phyloP scores from a whole-genome alignment of 1,284 basidiomycete genomes.

The Apiotrichum gamsii region DNA sequence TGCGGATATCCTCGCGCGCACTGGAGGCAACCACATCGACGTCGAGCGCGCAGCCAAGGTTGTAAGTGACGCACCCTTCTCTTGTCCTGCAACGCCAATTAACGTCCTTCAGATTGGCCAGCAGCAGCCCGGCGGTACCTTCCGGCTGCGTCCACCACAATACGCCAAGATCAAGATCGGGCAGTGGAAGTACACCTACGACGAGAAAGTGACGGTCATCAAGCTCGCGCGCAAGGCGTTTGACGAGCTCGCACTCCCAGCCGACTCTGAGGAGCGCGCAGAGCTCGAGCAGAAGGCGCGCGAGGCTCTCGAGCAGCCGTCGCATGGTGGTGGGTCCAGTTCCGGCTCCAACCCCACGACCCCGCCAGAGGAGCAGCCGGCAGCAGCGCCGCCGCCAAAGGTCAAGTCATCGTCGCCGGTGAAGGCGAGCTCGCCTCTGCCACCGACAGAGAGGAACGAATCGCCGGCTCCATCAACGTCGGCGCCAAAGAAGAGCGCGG shows the following conservation, averaged over 20 bases:
- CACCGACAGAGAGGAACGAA: background rate
- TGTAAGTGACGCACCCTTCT: too few species aligned
- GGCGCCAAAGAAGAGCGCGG: constrained; percentile 4
- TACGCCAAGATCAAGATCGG: constrained; percentile 44
- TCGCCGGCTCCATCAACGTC: constrained; percentile 5
- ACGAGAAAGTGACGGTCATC: constrained; percentile 32
- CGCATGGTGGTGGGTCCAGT: constrained; percentile 1
- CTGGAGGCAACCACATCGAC: constrained; percentile 32
- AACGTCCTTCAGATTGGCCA: constrained; percentile 6
- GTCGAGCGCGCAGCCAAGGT: constrained; percentile 40
- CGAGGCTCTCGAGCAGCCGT: constrained; percentile 16
- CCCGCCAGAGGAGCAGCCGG: background rate
- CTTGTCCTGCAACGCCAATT: too few species aligned
- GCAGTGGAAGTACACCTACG: constrained; percentile 32
- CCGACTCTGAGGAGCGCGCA: constrained; percentile 34
- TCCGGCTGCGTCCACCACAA: constrained; percentile 31
- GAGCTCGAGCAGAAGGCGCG: constrained; percentile 33
- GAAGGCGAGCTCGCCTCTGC: background rate
- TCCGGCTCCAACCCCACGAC: constrained; percentile 1
- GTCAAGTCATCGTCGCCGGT: background rate
- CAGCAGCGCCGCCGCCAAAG: background rate
- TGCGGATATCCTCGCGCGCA: constrained; percentile 25
- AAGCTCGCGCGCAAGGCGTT: constrained; percentile 34
- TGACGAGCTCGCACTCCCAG: constrained; percentile 32
- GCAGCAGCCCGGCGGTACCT: constrained; percentile 5